Evolutionary conservation across 208 protist genomes (phyloP).

Genomic region (Vickermania spadyakhi): DNA sequence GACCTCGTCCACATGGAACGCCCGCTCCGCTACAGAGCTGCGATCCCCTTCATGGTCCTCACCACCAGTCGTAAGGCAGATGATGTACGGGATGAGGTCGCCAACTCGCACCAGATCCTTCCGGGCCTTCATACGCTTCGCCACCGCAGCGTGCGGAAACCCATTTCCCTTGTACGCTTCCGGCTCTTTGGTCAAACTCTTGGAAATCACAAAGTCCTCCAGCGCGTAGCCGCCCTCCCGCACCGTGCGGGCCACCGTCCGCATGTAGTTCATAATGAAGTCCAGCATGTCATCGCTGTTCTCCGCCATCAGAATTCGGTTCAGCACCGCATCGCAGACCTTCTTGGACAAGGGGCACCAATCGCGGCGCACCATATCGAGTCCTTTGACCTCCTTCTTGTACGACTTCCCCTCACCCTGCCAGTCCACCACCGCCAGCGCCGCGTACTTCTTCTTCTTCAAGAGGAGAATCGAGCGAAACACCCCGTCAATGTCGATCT

Average conservation of each 20-base stretch:
- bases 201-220: constrained; percentile 96
- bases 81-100: constrained; percentile 97
- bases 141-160: constrained; percentile 93
- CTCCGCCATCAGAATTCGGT: constrained; percentile 88
- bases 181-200: constrained; percentile 95
- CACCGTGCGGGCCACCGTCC: constrained; percentile 62
- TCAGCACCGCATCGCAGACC: constrained; percentile 89
- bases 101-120: constrained; percentile 89
- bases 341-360: constrained; percentile 97
- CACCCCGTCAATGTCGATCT: constrained; percentile 99
- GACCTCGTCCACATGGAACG: constrained; percentile 87
- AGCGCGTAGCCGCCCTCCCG: constrained; percentile 59
- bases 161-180: constrained; percentile 91
- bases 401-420: constrained; percentile 49
- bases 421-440: constrained; percentile 73
- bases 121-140: constrained; percentile 87
- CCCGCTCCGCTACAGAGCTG: constrained; percentile 39
- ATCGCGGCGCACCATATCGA: constrained; percentile 99
- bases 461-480: constrained; percentile 97
- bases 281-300: constrained; percentile 83
- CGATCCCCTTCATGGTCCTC: constrained; percentile 5
- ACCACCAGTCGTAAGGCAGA: constrained; percentile 68
- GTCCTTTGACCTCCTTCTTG: constrained; percentile 95
- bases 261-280: constrained; percentile 91
- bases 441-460: constrained; percentile 94